These are phyloP conservation scores for Ascoidea tarda DNA, from an alignment of 805 yeast species.

Conservation along the genomic window DNA sequence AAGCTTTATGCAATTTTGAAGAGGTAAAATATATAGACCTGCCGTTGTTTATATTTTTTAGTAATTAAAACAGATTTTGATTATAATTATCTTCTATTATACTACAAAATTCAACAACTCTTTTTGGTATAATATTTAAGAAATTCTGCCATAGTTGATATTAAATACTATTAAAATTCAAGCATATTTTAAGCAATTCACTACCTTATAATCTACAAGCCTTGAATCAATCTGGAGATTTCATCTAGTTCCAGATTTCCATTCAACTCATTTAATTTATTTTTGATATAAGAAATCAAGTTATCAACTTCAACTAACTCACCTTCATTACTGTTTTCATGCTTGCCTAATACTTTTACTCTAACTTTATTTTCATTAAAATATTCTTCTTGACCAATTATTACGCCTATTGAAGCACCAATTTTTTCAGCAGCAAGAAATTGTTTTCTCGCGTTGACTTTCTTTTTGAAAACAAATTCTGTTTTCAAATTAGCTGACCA, in stretches of 20 bases:
- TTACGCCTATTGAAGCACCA: constrained; percentile 83
- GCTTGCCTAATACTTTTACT: constrained; percentile 81
- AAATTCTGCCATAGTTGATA: too few species aligned
- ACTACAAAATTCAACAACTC: too few species aligned
- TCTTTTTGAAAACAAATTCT: constrained; percentile 84
- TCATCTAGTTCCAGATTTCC: constrained; percentile 32
- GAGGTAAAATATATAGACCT: too few species aligned
- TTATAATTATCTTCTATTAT: too few species aligned
- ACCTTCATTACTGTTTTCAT: constrained; percentile 80
- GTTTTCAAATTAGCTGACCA: constrained; percentile 87
- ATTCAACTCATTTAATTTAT: constrained; percentile 35
- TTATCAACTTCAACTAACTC: constrained; percentile 53
- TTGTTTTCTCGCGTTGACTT: constrained; percentile 91
- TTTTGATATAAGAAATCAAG: constrained; percentile 37
- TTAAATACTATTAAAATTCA: too few species aligned
- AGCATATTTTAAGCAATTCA: too few species aligned
- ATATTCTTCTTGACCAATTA: constrained; percentile 90
- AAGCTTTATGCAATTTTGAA: too few species aligned
- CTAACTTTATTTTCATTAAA: constrained; percentile 61
- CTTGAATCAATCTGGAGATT: constrained; percentile 47
- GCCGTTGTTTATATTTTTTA: too few species aligned
- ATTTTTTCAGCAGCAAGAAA: constrained; percentile 95
- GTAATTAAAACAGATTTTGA: too few species aligned
- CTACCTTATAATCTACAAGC: constrained; percentile 21
- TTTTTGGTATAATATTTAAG: too few species aligned